Evolutionary conservation across 352 stramenopile genomes (phyloP), one percentile per base, ranked within the genome.

Genomic region (Phytophthora rubi): DNA sequence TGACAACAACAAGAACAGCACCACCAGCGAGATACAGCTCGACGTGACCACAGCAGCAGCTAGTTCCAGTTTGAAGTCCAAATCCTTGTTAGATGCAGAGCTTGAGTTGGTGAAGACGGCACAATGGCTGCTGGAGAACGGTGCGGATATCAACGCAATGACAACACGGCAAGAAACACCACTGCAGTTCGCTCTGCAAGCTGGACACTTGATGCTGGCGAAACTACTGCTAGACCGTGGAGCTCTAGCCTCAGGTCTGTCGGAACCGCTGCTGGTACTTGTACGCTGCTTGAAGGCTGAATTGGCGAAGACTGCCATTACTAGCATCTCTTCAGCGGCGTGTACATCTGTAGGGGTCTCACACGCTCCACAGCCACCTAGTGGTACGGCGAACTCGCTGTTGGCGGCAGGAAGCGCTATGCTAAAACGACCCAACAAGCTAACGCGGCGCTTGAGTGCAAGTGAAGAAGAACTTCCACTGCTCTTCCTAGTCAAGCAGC

Each of bases 111-210:
- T 92, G 10, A 87, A 89, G 49, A 79, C 85, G 12, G 75, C 79
- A 3, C 76, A 90, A 16, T 96, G 89, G 89, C 73, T 96, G 28
- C 33, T 96, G 10, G 86, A 96, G 55, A 87, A 89, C 32, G 88
- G 89, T 13, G 83, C 84, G 6, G 77, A 92, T 49, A 66, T 88
- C 44, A 91, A 97, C 53, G 73, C 68, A 2, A 30, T 70, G 57
- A 90, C 90, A 23, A 53, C 60, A 12, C 61, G 64, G 26, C 73
- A 85, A 23, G 72, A 93, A 63, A 85, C 80, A 6, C 63, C 86
- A 18, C 61, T 92, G 23, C 85, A 95, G 59, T 70, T 88, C 6
- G 81, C 84, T 3, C 65, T 92, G 13, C 70, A 85, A 23, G 71
- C 75, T 28, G 76, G 75, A 9, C 86, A 89, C 21, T 63, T 86